phyloP scores from a whole-genome alignment of 805 yeast species.

The Torulaspora franciscae region DNA sequence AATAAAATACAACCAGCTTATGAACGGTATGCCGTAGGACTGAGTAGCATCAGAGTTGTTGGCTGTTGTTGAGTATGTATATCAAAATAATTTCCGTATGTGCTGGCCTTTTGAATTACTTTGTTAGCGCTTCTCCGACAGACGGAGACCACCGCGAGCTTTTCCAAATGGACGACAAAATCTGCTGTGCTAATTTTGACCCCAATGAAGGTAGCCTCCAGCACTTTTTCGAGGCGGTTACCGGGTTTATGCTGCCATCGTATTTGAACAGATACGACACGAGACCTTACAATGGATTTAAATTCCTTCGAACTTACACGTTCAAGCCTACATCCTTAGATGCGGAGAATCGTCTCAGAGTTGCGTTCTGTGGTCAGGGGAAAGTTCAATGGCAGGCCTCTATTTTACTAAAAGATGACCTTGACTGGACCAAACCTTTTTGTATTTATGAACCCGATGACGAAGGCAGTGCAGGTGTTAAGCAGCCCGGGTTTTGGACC shows the following conservation, averaged over 20 bases:
- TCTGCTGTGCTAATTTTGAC: constrained; percentile 22
- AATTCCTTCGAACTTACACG: constrained; percentile 46
- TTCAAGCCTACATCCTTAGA: constrained; percentile 38
- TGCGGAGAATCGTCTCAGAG: constrained; percentile 41
- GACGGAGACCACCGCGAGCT: constrained; percentile 4
- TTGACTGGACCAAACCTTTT: constrained; percentile 48
- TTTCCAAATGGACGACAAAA: constrained; percentile 19
- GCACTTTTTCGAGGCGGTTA: constrained; percentile 15
- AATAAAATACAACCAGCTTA: background rate
- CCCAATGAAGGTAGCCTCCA: constrained; percentile 18
- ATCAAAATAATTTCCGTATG: background rate
- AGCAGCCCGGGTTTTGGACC: background rate
- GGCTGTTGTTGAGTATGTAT: no score
- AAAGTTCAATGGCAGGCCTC: constrained; percentile 41
- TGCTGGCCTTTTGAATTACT: background rate
- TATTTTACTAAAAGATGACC: constrained; percentile 36
- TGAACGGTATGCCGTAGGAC: background rate
- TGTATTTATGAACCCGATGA: constrained; percentile 33
- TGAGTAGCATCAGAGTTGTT: background rate
- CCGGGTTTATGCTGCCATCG: constrained; percentile 28
- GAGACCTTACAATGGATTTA: constrained; percentile 51
- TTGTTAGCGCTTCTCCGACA: background rate
- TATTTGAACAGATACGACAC: constrained; percentile 27
- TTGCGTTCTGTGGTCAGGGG: constrained; percentile 53
- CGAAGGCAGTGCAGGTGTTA: background rate